Conservation (phyloP, 768 basidiomycete genomes). For the Mycena rebaudengoi region DNA sequence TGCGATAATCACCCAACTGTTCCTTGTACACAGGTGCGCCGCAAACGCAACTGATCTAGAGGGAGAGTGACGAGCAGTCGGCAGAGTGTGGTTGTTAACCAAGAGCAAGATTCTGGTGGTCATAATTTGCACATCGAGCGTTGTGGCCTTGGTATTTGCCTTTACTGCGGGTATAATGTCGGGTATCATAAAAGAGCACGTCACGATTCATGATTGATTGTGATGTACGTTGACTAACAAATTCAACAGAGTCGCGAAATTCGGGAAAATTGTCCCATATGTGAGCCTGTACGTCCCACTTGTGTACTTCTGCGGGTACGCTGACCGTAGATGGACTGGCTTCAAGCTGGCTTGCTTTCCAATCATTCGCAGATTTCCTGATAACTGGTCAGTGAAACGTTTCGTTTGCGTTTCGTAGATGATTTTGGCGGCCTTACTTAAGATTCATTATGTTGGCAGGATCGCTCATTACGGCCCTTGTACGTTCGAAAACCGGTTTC, state of each 20-base stretch:
- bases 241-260: constrained; percentile 54
- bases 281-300: too few species aligned
- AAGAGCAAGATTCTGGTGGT: constrained; percentile 44
- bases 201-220: neutral
- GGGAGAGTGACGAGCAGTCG: constrained; percentile 10
- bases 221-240: too few species aligned
- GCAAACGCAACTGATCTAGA: too few species aligned
- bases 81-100: constrained; percentile 47
- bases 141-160: constrained; percentile 52
- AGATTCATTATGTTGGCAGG: constrained; percentile 25
- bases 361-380: constrained; percentile 52
- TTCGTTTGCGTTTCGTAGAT: too few species aligned
- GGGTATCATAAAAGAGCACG: constrained; percentile 52
- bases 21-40: constrained; percentile 55
- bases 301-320: too few species aligned
- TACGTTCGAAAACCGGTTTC: constrained; percentile 59
- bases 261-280: constrained; percentile 48
- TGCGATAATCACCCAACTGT: constrained; percentile 59
- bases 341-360: constrained; percentile 60
- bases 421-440: neutral
- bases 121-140: constrained; percentile 45
- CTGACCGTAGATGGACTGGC: too few species aligned
- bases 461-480: constrained; percentile 41
- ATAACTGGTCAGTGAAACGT: too few species aligned
- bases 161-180: constrained; percentile 52